phyloP scores from a whole-genome alignment of 176 grass and related monocot genomes.

The Musa beccarii region DNA sequence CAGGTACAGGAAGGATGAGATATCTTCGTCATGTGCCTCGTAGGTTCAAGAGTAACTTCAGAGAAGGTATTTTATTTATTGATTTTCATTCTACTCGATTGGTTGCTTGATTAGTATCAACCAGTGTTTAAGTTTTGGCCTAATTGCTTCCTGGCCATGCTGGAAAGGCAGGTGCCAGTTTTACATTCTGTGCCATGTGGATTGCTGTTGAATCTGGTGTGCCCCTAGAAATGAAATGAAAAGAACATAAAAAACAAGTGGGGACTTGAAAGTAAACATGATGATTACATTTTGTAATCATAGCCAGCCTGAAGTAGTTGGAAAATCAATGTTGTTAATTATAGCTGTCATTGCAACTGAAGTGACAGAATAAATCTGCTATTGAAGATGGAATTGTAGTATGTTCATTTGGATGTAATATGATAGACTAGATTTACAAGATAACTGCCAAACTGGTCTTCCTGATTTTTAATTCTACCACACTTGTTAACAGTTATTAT shows the following conservation, averaged over 20 bases:
- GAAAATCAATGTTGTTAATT: too few species aligned
- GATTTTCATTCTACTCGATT: neutral
- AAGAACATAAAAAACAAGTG: too few species aligned
- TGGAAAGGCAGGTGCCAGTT: too few species aligned
- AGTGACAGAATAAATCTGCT: neutral
- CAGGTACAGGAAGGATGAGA: constrained; percentile 82
- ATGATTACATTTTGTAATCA: too few species aligned
- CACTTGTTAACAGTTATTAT: neutral
- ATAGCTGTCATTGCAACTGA: too few species aligned
- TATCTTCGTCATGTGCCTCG: constrained; percentile 59
- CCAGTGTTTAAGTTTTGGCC: neutral
- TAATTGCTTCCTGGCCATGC: neutral
- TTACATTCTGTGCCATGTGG: too few species aligned
- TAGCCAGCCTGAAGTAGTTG: too few species aligned
- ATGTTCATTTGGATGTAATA: too few species aligned
- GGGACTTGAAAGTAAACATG: too few species aligned
- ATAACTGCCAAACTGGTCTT: neutral
- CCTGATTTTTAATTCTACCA: neutral
- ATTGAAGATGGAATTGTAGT: neutral
- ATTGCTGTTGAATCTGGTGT: too few species aligned
- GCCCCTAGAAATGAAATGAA: too few species aligned
- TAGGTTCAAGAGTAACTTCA: constrained; percentile 83
- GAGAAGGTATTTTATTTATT: constrained; percentile 45
- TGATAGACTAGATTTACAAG: too few species aligned
- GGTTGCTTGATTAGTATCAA: constrained; percentile 5